A percentile compares a stretch with the other conserved stretches of the same genome.
phyloP scores from a whole-genome alignment of 768 basidiomycete species.

The Hydnomerulius pinastri region DNA sequence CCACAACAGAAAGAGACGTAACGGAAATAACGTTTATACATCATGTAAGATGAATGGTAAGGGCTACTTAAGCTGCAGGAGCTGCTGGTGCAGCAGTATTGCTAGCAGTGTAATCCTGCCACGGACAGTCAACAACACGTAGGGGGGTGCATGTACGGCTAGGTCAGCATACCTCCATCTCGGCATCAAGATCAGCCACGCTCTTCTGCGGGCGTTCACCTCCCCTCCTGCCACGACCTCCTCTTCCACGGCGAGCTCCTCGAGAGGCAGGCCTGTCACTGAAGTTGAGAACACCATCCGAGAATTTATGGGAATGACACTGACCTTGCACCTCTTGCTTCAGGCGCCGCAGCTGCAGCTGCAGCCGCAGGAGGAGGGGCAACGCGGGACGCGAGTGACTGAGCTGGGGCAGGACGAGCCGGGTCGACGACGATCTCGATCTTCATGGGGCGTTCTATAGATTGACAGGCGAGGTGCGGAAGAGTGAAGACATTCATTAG shows the following conservation, averaged over 20 bases:
- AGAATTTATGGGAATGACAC: slow-evolving; percentile 12
- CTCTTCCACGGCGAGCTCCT: slow-evolving; percentile 51
- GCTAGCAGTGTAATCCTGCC: slow-evolving; percentile 68
- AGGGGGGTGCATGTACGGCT: not conserved
- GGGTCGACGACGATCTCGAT: slow-evolving; percentile 97
- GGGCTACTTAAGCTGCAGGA: slow-evolving; percentile 32
- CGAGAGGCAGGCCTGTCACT: slow-evolving; percentile 33
- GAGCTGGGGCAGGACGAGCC: slow-evolving; percentile 57
- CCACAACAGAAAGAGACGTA: slow-evolving; percentile 9
- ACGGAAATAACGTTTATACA: slow-evolving; percentile 7
- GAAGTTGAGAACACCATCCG: slow-evolving; percentile 5
- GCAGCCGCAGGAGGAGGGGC: slow-evolving; percentile 61
- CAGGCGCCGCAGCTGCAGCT: slow-evolving; percentile 22
- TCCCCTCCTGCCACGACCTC: slow-evolving; percentile 45
- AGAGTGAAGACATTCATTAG: slow-evolving; percentile 35
- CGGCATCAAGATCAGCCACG: slow-evolving; percentile 91
- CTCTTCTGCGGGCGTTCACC: slow-evolving; percentile 72
- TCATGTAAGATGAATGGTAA: slow-evolving; percentile 1
- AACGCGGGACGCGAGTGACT: slow-evolving; percentile 80
- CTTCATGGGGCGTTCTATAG: slow-evolving; percentile 94
- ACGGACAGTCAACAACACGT: slow-evolving; percentile 2
- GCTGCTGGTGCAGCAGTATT: slow-evolving; percentile 48
- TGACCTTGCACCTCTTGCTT: slow-evolving; percentile 38
- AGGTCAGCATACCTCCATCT: slow-evolving; percentile 81
- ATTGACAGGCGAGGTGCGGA: slow-evolving; percentile 34